Evolutionary conservation across 345 rosid species (phyloP).

Genomic region (Bruguiera sexangula): DNA sequence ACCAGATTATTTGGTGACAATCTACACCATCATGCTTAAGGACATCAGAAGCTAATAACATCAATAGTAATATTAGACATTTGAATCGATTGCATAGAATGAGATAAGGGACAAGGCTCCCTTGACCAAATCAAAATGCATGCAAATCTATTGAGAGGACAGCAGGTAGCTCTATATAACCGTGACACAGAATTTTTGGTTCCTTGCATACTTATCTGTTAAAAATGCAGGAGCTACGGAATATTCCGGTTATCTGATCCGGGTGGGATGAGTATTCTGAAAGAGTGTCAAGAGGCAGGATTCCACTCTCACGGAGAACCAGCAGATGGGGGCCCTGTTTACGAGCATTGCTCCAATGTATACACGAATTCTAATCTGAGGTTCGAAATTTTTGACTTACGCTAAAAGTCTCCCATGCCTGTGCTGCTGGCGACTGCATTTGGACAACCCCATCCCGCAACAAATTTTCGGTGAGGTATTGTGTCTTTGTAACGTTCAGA

Average conservation of each 20-base stretch:
- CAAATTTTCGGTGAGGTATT: neutral
- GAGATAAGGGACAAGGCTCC: no score
- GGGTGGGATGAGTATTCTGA: conserved; percentile 66
- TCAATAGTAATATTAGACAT: no score
- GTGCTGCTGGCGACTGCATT: neutral
- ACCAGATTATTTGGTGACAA: no score
- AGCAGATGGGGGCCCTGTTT: conserved; percentile 62
- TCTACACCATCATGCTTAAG: no score
- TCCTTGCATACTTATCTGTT: neutral
- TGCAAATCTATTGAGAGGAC: neutral
- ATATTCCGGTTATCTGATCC: conserved; percentile 73
- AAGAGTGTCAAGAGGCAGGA: conserved; percentile 61
- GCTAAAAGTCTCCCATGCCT: conserved; percentile 22
- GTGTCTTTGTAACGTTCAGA: neutral
- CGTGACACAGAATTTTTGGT: neutral
- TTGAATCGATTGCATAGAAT: no score
- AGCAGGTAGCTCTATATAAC: neutral
- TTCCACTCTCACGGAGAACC: conserved; percentile 78
- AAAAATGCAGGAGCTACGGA: conserved; percentile 52
- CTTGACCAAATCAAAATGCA: no score
- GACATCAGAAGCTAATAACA: no score
- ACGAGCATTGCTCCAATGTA: conserved; percentile 71
- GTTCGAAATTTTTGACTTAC: conserved; percentile 87
- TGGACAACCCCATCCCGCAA: neutral
- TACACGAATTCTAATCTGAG: conserved; percentile 79